These are phyloP conservation scores for Astrephomene gubernaculifera DNA, from an alignment of 139 green algal species.

Conservation along the genomic window DNA sequence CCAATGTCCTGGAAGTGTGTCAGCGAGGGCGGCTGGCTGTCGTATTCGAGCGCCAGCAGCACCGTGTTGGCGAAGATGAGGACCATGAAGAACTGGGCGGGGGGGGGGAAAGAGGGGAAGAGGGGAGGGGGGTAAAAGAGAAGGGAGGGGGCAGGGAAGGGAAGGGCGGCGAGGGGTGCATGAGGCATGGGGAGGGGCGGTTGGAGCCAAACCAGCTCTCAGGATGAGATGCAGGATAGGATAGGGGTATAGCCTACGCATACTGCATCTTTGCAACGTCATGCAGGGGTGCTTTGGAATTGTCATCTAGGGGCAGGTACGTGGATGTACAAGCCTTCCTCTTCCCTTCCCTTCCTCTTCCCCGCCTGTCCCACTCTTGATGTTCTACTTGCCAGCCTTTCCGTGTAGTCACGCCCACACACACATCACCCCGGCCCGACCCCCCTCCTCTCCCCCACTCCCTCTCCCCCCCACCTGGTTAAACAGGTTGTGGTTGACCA, in stretches of 20 bases:
- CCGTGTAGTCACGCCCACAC: too few species aligned
- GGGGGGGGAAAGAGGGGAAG: neutral
- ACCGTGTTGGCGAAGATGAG: slow-evolving; percentile 81
- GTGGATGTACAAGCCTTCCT: too few species aligned
- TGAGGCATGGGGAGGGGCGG: neutral
- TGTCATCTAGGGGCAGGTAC: too few species aligned
- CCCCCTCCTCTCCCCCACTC: neutral
- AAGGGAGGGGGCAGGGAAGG: neutral
- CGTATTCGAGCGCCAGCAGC: slow-evolving; percentile 70
- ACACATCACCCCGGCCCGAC: too few species aligned
- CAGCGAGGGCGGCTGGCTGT: slow-evolving; percentile 60
- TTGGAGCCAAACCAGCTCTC: neutral
- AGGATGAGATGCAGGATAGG: too few species aligned
- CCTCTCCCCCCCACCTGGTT: slow-evolving; percentile 44
- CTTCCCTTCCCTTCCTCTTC: too few species aligned
- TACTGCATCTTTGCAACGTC: too few species aligned
- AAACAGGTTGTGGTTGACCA: slow-evolving; percentile 67
- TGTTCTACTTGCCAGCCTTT: too few species aligned
- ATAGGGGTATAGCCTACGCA: too few species aligned
- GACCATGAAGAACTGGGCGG: slow-evolving; percentile 72
- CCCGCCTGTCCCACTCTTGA: too few species aligned
- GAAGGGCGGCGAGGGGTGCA: neutral
- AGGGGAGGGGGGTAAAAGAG: neutral
- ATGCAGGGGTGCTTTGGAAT: too few species aligned
- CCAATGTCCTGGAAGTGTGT: slow-evolving; percentile 3